These are phyloP conservation scores for Claviceps citrina DNA, from an alignment of 2,329 filamentous ascomycete genomes.

Conservation along the genomic window DNA sequence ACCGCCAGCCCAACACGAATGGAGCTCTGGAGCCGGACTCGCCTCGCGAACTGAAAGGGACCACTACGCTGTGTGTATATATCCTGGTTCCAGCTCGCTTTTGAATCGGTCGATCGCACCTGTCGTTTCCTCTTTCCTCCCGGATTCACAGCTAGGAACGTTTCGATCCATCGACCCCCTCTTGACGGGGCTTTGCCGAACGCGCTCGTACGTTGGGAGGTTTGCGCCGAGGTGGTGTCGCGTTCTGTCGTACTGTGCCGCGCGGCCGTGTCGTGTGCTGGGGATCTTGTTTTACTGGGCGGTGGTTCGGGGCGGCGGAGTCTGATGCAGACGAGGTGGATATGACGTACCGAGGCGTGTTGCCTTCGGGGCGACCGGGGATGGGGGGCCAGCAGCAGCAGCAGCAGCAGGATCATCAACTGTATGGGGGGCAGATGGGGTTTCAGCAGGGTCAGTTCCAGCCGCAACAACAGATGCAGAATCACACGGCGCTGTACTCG, in stretches of 20 bases:
- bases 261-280: no score
- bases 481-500: conserved; percentile 8
- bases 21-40: not conserved
- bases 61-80: no score
- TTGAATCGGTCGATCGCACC: not conserved
- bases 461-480: conserved; percentile 11
- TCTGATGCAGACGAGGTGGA: conserved; percentile 12
- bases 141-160: no score
- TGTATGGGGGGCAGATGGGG: conserved; percentile 12
- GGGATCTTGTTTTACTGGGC: no score
- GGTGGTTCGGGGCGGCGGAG: no score
- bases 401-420: conserved; percentile 7
- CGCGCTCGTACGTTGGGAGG: no score
- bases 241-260: not conserved
- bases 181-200: not conserved
- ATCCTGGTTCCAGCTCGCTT: not conserved
- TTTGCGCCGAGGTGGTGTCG: no score
- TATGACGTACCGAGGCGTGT: conserved; percentile 22
- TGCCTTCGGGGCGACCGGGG: conserved; percentile 15
- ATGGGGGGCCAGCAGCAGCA: conserved; percentile 16
- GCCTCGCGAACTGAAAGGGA: not conserved
- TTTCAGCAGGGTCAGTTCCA: conserved; percentile 13
- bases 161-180: not conserved
- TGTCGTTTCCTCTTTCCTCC: not conserved
- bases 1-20: not conserved